A percentile compares a stretch with the other conserved stretches of the same genome.
Conservation (phyloP, 768 basidiomycete genomes). For the Tephrocybe sp. region DNA sequence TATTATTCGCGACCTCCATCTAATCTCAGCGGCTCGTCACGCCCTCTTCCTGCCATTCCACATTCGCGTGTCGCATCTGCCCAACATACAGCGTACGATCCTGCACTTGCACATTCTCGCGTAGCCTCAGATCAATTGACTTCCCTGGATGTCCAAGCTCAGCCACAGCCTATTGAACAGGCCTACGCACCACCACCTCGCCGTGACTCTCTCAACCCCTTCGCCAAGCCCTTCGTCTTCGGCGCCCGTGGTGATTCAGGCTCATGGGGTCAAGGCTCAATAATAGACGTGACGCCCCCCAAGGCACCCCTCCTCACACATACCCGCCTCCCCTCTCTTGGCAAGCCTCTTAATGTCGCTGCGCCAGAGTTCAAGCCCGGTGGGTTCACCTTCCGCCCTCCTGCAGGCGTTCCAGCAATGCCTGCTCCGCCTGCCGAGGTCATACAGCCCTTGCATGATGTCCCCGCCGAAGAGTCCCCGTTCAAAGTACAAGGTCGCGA, state of each 20-base stretch:
- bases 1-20: conserved; percentile 50
- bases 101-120: conserved; percentile 65
- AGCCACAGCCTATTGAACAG: conserved; percentile 23
- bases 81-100: conserved; percentile 61
- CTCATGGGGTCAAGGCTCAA: conserved; percentile 33
- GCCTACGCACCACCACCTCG: conserved; percentile 23
- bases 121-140: conserved; percentile 38
- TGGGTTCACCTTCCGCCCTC: conserved; percentile 77
- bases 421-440: conserved; percentile 29
- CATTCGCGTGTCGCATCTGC: conserved; percentile 68
- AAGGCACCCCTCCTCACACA: conserved; percentile 35
- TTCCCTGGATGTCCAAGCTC: conserved; percentile 21
- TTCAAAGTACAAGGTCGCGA: conserved; percentile 72
- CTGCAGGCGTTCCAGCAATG: conserved; percentile 64
- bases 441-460: conserved; percentile 29
- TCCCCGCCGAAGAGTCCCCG: conserved; percentile 38
- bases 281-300: conserved; percentile 31
- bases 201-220: conserved; percentile 63
- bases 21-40: conserved; percentile 39
- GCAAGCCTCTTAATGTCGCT: conserved; percentile 74
- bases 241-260: conserved; percentile 40
- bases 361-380: conserved; percentile 82
- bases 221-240: conserved; percentile 85
- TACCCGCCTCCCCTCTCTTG: conserved; percentile 48
- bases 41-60: conserved; percentile 58